Base-by-base conservation (phyloP, 352 stramenopile species). In the Phytophthora syringae region DNA sequence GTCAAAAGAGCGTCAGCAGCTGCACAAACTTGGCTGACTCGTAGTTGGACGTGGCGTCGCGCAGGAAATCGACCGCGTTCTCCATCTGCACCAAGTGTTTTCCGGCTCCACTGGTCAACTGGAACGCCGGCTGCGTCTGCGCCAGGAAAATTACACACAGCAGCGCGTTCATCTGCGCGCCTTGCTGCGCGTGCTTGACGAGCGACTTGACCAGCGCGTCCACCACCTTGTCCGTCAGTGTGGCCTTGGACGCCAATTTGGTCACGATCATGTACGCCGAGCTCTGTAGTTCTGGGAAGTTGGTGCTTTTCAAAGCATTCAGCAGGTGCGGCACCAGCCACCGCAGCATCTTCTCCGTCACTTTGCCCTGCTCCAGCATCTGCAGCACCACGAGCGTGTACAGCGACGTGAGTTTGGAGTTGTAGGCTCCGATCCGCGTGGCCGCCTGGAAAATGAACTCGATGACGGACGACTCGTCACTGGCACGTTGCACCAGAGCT, bases 261-360 rank as follows among this genome's bases (percentile, higher is more conserved):
- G 86, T 94, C 40, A 91, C 62, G 49, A 95, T 72, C 86, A 96
- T 96, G 65, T 93, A 96, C 32, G 83, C 84, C 11, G 86, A 82
- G 0, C 83, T 81, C 72, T 96, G 88, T 48, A 94, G 74, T 60
- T 96, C 88, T 6, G 86, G 84, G 48, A 89, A 88, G 1, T 40
- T 60, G 13, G 72, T 75, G 64, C 74, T 83, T 60, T 93, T 92
- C 36, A 94, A 80, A 56, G 86, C 79, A 7, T 68, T 57, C 1
- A 96, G 67, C 16, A 95, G 56, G 53, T 96, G 83, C 28, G 88
- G 88, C 12, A 94, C 80, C 10, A 96, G 69, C 83, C 85, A 93
- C 12, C 88, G 82, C 51, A 96, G 71, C 63, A 85, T 92, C 13
- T 71, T 25, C 48, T 96, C 88, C 50, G 76, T 80, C 42, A 96